These are phyloP conservation scores for Malus sylvestris DNA, from an alignment of 306 rosid species.

Conservation along the genomic window DNA sequence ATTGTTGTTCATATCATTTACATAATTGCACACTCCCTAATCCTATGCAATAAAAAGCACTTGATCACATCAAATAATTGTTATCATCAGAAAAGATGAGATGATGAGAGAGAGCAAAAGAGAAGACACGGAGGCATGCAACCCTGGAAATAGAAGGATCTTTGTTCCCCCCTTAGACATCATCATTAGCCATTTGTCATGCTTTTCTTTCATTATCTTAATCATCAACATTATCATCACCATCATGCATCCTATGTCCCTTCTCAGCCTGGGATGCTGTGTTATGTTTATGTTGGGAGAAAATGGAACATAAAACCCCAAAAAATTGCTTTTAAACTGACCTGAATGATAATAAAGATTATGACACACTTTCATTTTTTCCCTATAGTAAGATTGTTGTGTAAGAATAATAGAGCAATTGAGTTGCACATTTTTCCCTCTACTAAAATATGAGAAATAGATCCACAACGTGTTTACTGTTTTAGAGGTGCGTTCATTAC, in stretches of 20 bases:
- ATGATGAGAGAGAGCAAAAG: background rate
- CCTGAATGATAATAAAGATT: background rate
- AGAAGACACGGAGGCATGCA: slow-evolving; percentile 50
- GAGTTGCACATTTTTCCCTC: background rate
- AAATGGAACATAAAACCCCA: slow-evolving; percentile 44
- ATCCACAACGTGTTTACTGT: too few species aligned
- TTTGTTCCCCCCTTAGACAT: slow-evolving; percentile 44
- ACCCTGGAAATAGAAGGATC: slow-evolving; percentile 45
- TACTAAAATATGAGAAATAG: background rate
- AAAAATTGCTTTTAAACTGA: slow-evolving; percentile 27
- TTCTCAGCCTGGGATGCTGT: slow-evolving; percentile 52
- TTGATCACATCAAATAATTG: slow-evolving; percentile 20
- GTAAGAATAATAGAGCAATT: background rate
- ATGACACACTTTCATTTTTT: background rate
- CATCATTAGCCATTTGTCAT: slow-evolving; percentile 43
- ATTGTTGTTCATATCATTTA: background rate
- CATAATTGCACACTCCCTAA: slow-evolving; percentile 19
- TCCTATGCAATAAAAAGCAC: slow-evolving; percentile 10
- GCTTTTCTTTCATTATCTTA: slow-evolving; percentile 29
- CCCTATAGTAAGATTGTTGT: background rate
- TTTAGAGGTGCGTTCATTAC: too few species aligned
- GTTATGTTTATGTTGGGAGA: slow-evolving; percentile 39
- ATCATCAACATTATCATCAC: slow-evolving; percentile 34
- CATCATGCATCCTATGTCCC: slow-evolving; percentile 30
- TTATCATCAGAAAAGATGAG: slow-evolving; percentile 5